Evolutionary conservation across 2,329 filamentous ascomycete species (phyloP).

Genomic region (Botrytis elliptica): DNA sequence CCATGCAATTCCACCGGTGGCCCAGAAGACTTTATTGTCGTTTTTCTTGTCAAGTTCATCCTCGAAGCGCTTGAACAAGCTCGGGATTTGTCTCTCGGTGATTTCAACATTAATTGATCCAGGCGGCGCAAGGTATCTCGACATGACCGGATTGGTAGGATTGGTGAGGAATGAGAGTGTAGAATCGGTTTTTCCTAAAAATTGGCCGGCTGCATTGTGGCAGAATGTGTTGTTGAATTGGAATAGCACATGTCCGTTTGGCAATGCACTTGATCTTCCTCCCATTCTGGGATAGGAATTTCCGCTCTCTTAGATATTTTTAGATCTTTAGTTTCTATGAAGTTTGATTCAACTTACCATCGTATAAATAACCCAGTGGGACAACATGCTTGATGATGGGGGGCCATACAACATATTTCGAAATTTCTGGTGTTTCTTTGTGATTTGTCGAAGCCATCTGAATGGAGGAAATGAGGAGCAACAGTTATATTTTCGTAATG

Average conservation of each 20-base stretch:
- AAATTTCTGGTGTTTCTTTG: not conserved
- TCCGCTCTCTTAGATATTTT: slow-evolving; percentile 22
- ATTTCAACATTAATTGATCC: slow-evolving; percentile 12
- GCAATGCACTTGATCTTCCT: slow-evolving; percentile 26
- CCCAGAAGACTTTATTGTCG: slow-evolving; percentile 8
- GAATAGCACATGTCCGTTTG: slow-evolving; percentile 23
- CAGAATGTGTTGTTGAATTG: slow-evolving; percentile 33
- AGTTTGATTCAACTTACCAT: slow-evolving; percentile 22
- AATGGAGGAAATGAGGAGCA: not conserved
- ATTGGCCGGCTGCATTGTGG: slow-evolving; percentile 23
- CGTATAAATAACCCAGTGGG: slow-evolving; percentile 24
- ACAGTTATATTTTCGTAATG: not conserved
- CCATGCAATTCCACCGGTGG: slow-evolving; percentile 19
- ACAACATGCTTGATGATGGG: slow-evolving; percentile 17
- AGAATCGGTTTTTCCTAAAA: slow-evolving; percentile 23
- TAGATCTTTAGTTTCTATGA: not conserved
- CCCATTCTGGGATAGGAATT: slow-evolving; percentile 28
- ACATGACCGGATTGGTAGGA: slow-evolving; percentile 20
- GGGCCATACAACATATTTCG: slow-evolving; percentile 18
- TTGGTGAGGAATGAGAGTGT: slow-evolving; percentile 19
- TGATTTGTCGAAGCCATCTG: slow-evolving; percentile 7
- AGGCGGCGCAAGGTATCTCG: slow-evolving; percentile 20
- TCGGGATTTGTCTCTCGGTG: slow-evolving; percentile 19
- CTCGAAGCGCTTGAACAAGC: slow-evolving; percentile 8
- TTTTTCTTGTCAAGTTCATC: slow-evolving; percentile 18